Conservation (phyloP, 2,329 filamentous ascomycete genomes). For the Phialocephala subalpina region DNA sequence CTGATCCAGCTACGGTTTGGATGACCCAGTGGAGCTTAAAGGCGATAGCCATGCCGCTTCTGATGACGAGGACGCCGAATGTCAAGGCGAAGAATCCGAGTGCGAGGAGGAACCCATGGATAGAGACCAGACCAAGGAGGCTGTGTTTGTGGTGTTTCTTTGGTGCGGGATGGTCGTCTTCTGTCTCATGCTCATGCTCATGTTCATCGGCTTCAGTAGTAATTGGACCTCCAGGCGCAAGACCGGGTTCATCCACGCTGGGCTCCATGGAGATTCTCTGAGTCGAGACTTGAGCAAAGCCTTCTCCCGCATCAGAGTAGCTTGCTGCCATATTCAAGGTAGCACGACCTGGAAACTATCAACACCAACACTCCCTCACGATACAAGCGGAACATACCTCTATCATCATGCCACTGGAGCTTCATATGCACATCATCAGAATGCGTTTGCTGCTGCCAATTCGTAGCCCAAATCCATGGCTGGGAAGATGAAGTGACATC, state of each 20-base stretch:
- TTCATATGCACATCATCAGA: constrained; percentile 16
- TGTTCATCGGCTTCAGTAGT: constrained; percentile 1
- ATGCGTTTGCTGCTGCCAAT: constrained; percentile 16
- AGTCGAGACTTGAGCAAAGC: constrained; percentile 14
- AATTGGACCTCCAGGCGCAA: background rate
- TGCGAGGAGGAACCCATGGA: constrained; percentile 25
- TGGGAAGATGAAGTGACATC: constrained; percentile 16
- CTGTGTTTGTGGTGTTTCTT: constrained; percentile 24
- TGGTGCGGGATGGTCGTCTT: background rate
- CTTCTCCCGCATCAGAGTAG: background rate
- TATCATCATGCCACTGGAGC: constrained; percentile 18
- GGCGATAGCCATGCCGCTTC: constrained; percentile 19
- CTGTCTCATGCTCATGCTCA: background rate
- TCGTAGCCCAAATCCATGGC: constrained; percentile 27
- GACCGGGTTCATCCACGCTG: background rate
- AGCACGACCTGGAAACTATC: background rate
- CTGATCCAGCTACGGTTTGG: constrained; percentile 15
- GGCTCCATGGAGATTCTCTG: constrained; percentile 4
- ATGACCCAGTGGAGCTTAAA: constrained; percentile 28
- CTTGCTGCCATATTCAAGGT: constrained; percentile 15
- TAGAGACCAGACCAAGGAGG: constrained; percentile 18
- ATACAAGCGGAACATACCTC: constrained; percentile 6
- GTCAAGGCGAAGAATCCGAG: constrained; percentile 23
- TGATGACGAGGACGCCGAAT: constrained; percentile 20
- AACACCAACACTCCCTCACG: background rate